Base-by-base conservation (phyloP, 2,329 filamentous ascomycete species). In the Exophiala sideris region DNA sequence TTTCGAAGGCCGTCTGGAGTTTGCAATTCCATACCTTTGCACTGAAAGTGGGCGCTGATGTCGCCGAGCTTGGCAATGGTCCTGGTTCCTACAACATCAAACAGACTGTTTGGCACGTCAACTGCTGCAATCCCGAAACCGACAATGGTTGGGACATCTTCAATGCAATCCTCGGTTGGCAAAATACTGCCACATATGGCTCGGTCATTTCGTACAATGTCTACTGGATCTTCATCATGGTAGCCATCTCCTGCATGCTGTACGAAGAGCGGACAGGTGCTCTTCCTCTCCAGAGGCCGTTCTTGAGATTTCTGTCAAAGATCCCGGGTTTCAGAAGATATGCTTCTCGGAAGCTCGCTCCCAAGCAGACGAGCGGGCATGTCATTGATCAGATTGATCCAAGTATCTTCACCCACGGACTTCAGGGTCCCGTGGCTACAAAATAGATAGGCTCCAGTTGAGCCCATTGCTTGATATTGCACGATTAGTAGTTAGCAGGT, bases 171-270 rank as follows among this genome's bases (percentile, higher is more conserved):
- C 77, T 95, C 9, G 90, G 91, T 54, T 96, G 91, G 91, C 82
- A 84, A 57, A 95, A 95, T 74, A 89, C 87, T 10, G 91, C 88
- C 4, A 95, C 90, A 1, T 91, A 92, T 64, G 89, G 90, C 48
- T 91, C 88, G 1, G 87, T 95, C 60, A 84, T 95, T 59, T 85
- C 87, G 1, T 95, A 95, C 74, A 95, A 94, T 68, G 54, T 92
- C 12, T 95, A 95, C 75, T 96, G 90, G 91, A 72, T 94, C 47
- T 76, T 76, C 7, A 78, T 89, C 61, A 89, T 91, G 52, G 57
- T 77, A 12, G 79, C 78, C 4, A 88, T 92, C 67, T 44, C 18
- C 21, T 44, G 20, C 20, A 44, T 44, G 41, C 20, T 44, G 12
- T 44, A 44, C 41, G 41, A 44, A 24, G 41, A 44, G n/a, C 41